Percentiles rank a stretch among this genome's conserved stretches.
Evolutionary conservation across 257 asterid species (phyloP).

Genomic region (Salvia splendens): DNA sequence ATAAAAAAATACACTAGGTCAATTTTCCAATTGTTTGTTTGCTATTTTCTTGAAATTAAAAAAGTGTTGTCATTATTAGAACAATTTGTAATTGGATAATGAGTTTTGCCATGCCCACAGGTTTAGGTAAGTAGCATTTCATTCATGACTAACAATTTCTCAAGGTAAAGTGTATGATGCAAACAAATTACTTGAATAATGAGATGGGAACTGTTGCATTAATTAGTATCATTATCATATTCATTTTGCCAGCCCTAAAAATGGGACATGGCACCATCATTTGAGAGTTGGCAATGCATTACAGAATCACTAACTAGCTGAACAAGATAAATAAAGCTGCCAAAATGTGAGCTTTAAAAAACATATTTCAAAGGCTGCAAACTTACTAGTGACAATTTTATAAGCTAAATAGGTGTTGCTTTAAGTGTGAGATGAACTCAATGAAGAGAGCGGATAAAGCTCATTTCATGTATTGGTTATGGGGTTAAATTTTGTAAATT

Average conservation of each 20-base stretch:
- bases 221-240: conserved; percentile 20
- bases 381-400: conserved; percentile 30
- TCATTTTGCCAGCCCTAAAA: conserved; percentile 32
- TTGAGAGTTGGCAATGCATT: conserved; percentile 45
- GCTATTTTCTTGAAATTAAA: no score
- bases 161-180: neutral
- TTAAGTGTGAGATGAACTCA: conserved; percentile 24
- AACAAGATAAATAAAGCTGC: conserved; percentile 48
- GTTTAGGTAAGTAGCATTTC: no score
- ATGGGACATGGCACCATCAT: conserved; percentile 49
- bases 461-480: no score
- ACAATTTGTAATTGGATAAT: no score
- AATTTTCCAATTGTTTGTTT: no score
- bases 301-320: conserved; percentile 43
- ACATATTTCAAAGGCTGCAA: conserved; percentile 49
- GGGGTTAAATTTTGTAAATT: no score
- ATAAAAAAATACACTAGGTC: no score
- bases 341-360: conserved; percentile 31
- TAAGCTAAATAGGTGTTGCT: conserved; percentile 18
- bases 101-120: no score
- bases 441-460: no score
- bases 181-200: neutral
- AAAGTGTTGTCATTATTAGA: no score
- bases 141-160: neutral
- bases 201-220: neutral